A percentile compares a stretch with the other conserved stretches of the same genome.
phyloP scores from a whole-genome alignment of 257 asterid genomes.

The Handroanthus guayacan region DNA sequence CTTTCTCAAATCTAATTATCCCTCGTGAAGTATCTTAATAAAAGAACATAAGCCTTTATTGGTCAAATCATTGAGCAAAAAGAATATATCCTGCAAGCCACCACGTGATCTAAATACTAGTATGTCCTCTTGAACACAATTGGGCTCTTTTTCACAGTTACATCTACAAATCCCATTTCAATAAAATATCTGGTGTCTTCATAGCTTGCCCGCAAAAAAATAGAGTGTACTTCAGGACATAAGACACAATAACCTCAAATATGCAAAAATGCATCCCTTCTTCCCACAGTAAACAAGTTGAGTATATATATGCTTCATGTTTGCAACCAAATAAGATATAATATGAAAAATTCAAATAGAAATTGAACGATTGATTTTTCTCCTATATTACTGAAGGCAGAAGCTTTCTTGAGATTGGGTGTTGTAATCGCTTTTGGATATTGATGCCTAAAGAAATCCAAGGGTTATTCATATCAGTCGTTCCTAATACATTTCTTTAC shows the following conservation, averaged over 20 bases:
- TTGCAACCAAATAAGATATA: slow-evolving; percentile 3
- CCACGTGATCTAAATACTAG: slow-evolving; percentile 39
- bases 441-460: background rate
- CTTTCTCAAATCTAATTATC: slow-evolving; percentile 52
- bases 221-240: background rate
- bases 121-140: slow-evolving; percentile 39
- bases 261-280: background rate
- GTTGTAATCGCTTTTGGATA: background rate
- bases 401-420: background rate
- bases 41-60: slow-evolving; percentile 61
- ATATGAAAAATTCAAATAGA: background rate
- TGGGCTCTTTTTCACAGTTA: slow-evolving; percentile 34
- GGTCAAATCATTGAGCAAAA: slow-evolving; percentile 69
- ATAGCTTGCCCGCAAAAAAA: slow-evolving; percentile 55
- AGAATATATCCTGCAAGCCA: slow-evolving; percentile 43
- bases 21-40: slow-evolving; percentile 57
- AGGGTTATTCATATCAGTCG: background rate
- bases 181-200: slow-evolving; percentile 59
- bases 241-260: slow-evolving; percentile 19
- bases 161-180: slow-evolving; percentile 59
- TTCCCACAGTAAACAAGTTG: background rate
- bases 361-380: background rate
- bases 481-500: background rate
- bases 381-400: background rate
- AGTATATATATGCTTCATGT: slow-evolving; percentile 4